phyloP scores from a whole-genome alignment of 2,329 filamentous ascomycete species.

The Pyricularia pennisetigena region DNA sequence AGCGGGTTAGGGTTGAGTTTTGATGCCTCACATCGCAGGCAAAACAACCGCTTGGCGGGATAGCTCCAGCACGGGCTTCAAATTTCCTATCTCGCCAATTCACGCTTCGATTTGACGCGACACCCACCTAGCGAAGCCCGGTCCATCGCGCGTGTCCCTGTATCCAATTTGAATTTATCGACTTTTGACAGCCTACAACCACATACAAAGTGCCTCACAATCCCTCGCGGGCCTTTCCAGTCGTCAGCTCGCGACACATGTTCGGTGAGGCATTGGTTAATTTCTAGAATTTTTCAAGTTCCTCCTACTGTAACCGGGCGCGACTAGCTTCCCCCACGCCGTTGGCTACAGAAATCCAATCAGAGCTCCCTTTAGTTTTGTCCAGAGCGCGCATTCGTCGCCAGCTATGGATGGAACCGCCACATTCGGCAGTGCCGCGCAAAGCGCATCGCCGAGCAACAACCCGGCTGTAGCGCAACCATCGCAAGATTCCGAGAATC shows the following conservation, averaged over 20 bases:
- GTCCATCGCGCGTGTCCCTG: not conserved
- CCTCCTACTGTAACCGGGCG: not conserved
- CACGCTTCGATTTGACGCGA: not conserved
- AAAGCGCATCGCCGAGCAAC: slow-evolving; percentile 44
- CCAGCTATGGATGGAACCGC: slow-evolving; percentile 48
- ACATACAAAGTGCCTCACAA: not conserved
- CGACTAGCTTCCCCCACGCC: not conserved
- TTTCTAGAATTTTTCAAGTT: not conserved
- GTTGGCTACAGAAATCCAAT: not conserved
- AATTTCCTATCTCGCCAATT: not conserved
- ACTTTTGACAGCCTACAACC: not conserved
- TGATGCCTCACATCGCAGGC: not conserved
- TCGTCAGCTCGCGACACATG: not conserved
- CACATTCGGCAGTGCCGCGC: slow-evolving; percentile 47
- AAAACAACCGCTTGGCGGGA: not conserved
- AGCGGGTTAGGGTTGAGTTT: not conserved
- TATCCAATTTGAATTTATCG: not conserved
- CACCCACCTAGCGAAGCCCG: not conserved
- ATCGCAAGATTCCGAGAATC: slow-evolving; percentile 34
- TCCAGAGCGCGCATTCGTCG: slow-evolving; percentile 4
- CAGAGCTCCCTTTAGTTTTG: not conserved
- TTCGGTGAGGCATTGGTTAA: not conserved
- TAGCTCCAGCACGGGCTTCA: not conserved
- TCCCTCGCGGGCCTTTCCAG: not conserved
- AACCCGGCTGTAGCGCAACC: slow-evolving; percentile 48